phyloP scores from a whole-genome alignment of 306 rosid species.

The Cicer bijugum region DNA sequence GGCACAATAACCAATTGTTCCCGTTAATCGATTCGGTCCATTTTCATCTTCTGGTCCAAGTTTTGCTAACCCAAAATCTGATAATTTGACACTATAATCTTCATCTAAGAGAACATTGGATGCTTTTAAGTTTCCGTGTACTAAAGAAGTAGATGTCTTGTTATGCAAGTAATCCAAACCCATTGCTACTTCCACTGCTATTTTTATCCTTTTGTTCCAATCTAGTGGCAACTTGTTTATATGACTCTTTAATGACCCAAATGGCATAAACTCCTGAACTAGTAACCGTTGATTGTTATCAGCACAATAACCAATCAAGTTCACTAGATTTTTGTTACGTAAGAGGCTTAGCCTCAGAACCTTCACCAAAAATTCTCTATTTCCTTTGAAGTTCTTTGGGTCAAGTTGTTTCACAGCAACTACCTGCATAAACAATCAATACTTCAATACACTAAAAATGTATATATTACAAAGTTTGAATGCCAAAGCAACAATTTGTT shows the following conservation, averaged over 20 bases:
- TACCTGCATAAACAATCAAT: constrained; percentile 51
- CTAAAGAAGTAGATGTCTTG: constrained; percentile 69
- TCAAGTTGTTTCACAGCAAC: constrained; percentile 93
- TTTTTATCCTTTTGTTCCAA: constrained; percentile 91
- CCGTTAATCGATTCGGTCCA: constrained; percentile 80
- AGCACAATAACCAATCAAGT: constrained; percentile 82
- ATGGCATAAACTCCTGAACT: constrained; percentile 87
- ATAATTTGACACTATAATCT: constrained; percentile 73
- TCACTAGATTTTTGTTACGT: constrained; percentile 82
- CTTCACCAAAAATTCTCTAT: constrained; percentile 81
- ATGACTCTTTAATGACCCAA: constrained; percentile 47
- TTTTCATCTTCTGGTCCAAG: constrained; percentile 81
- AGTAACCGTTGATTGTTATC: constrained; percentile 85
- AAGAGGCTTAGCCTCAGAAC: constrained; percentile 90
- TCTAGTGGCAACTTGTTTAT: constrained; percentile 62
- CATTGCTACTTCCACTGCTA: constrained; percentile 81
- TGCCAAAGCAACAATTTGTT: too few species aligned
- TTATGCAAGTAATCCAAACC: constrained; percentile 90
- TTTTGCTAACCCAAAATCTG: constrained; percentile 88
- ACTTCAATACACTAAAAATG: too few species aligned
- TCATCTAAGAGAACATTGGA: constrained; percentile 81
- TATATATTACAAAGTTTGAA: too few species aligned
- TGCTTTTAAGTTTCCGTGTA: constrained; percentile 80
- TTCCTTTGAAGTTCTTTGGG: constrained; percentile 76
- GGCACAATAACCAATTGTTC: constrained; percentile 90